Base-by-base conservation (phyloP, 1,284 basidiomycete species). In the Ceratobasidium sp. region DNA sequence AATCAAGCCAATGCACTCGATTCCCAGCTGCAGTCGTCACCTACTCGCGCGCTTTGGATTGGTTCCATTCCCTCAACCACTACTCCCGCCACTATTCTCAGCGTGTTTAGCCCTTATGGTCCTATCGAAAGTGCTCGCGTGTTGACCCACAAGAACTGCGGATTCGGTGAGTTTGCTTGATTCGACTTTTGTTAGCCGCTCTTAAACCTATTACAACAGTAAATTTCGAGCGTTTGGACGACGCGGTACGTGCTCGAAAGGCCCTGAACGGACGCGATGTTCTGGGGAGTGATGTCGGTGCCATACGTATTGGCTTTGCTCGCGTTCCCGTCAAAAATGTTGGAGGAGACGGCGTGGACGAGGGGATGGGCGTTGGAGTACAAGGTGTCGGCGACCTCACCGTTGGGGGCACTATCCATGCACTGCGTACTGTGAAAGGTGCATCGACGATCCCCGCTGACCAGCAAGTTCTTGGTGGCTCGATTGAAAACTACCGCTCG, bases 171-270 rank as follows among this genome's bases (percentile, higher is more conserved):
- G 93, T 89, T 1, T 29, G 76, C 62, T 50, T 22, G 60, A 50
- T 14, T 36, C 27, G 7, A 7, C 24, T 29, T 65, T 50, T 50
- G 31, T 24, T 67, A 44, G 14, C 6, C 19, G 17, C 22, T 27
- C 27, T 36, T 79, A 4, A 77, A 75, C 71, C 27, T 73, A 57
- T 60, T 41, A 77, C 72, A 77, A 47, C 82, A 91, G 93, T 99
- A 85, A 99, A 99, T 83, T 99, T 98, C 82, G 97, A 99, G 83
- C 91, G 95, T 74, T 87, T 98, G 59, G 98, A 99, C 81, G 97
- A 98, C 81, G 98, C 97, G 51, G 93, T 98, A 74, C 88, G 95
- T 33, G 97, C 97, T 44, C 89, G 97, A 76, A 98, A 98, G 82
- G 94, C 97, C 19, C 86, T 99, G 74, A 97, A 98, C 80, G 96